phyloP scores from a whole-genome alignment of 768 basidiomycete species.

The Phallus indusiatus region DNA sequence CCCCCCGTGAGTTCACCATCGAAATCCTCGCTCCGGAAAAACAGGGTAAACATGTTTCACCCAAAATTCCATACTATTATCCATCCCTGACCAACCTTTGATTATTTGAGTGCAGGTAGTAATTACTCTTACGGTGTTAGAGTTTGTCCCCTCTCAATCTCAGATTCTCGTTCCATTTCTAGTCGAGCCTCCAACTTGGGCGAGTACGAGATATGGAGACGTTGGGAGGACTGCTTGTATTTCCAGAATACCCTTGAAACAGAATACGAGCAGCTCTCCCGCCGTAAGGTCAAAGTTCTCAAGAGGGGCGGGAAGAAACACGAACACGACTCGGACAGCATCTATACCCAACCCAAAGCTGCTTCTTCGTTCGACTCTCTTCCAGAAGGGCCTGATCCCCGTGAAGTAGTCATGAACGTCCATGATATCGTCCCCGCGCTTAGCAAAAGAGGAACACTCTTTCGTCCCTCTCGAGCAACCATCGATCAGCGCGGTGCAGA shows the following conservation, averaged over 20 bases:
- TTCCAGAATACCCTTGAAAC: conserved; percentile 63
- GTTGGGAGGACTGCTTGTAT: conserved; percentile 76
- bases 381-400: conserved; percentile 74
- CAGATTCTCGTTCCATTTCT: conserved; percentile 24
- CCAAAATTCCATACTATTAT: background rate
- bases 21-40: conserved; percentile 51
- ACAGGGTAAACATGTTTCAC: conserved; percentile 33
- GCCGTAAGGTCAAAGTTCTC: conserved; percentile 59
- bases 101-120: conserved; percentile 28
- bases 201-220: conserved; percentile 68
- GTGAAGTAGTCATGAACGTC: conserved; percentile 59
- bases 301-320: conserved; percentile 61
- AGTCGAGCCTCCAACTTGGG: conserved; percentile 20
- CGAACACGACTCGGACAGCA: conserved; percentile 31
- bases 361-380: conserved; percentile 82
- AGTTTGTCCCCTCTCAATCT: conserved; percentile 32
- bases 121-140: conserved; percentile 54
- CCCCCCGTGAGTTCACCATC: conserved; percentile 52
- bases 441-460: conserved; percentile 62
- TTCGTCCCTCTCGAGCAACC: conserved; percentile 59
- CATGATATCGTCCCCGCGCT: conserved; percentile 59
- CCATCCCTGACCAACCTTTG: conserved; percentile 3
- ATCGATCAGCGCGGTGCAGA: conserved; percentile 55
- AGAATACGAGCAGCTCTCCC: conserved; percentile 54
- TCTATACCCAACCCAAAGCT: conserved; percentile 41